Evolutionary conservation across 306 rosid genomes (phyloP), one percentile per base, ranked within the genome.

Genomic region (Coriaria nepalensis): DNA sequence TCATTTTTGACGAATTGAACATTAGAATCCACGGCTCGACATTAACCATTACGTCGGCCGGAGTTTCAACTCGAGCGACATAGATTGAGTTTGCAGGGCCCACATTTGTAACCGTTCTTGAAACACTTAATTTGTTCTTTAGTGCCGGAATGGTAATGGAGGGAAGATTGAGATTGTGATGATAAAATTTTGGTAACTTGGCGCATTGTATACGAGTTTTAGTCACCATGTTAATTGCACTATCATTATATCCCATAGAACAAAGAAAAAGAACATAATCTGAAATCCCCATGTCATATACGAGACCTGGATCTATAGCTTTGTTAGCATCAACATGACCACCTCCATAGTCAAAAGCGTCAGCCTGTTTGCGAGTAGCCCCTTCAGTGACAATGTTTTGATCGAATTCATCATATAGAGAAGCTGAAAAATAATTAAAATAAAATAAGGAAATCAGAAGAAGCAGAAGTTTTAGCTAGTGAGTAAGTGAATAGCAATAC

Each of bases 311-410:
- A 50, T 43, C 37, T 38, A 63, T 45, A 45, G 73, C 79, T 68
- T 71, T 71, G 63, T 71, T 73, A 5, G 83, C 68, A 50, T 73
- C 45, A 47, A 80, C 79, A 48, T 77, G 83, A 39, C 83, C 83
- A 10, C 88, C 80, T 5, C 88, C 88, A 53, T 70, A 70, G 72
- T 80, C 84, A 43, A 80, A 80, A 13, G 84, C 71, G 45, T 73
- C 73, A 14, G 71, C 90, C 52, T 56, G 60, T 64, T 81, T 81
- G 40, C 60, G 60, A 6, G 92, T 79, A 60, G 79, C 81, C 52
- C 92, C 92, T 43, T 81, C 82, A 5, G 85, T 82, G 36, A 67
- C 77, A 5, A 73, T 49, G n/a, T 47, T 33, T 59, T 67, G 72
- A 47, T 56, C 62, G 59, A 73, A 80, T 44, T 61, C 65, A 53